Evolutionary conservation across 2,329 filamentous ascomycete species (phyloP).

Genomic region (Fusarium bactridioides): DNA sequence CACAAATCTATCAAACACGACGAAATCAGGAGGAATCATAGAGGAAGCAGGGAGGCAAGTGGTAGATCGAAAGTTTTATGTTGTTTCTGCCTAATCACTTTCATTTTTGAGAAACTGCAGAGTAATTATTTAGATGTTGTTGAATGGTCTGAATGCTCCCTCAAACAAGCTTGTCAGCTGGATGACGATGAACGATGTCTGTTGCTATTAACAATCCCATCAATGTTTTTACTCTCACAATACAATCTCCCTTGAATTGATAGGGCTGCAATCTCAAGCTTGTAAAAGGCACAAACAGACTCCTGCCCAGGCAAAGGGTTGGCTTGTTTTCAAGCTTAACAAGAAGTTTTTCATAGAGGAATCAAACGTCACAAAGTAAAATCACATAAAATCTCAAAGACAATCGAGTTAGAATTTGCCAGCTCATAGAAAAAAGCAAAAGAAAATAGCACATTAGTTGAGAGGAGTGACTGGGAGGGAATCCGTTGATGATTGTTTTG

Average conservation of each 20-base stretch:
- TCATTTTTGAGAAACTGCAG: too few species aligned
- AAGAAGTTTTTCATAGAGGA: accelerated
- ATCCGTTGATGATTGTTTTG: too few species aligned
- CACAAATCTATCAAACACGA: neutral
- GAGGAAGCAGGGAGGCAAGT: neutral
- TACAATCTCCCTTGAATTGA: neutral
- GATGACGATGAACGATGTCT: too few species aligned
- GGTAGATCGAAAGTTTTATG: accelerated
- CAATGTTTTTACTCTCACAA: accelerated
- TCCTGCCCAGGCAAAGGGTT: neutral
- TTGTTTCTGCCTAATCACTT: accelerated
- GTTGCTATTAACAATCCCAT: accelerated
- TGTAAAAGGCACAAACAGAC: accelerated
- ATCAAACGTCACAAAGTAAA: neutral
- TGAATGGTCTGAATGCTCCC: neutral
- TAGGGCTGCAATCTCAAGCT: accelerated
- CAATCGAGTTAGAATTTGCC: accelerated
- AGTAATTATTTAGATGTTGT: too few species aligned
- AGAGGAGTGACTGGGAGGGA: accelerated
- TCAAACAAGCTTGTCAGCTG: neutral
- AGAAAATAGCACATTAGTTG: accelerated
- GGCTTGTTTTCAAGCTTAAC: neutral
- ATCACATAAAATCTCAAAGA: neutral
- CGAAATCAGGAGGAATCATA: too few species aligned
- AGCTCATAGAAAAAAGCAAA: accelerated